Conservation (phyloP, 148 eudicot genomes). For the Rhododendron williamsianum region DNA sequence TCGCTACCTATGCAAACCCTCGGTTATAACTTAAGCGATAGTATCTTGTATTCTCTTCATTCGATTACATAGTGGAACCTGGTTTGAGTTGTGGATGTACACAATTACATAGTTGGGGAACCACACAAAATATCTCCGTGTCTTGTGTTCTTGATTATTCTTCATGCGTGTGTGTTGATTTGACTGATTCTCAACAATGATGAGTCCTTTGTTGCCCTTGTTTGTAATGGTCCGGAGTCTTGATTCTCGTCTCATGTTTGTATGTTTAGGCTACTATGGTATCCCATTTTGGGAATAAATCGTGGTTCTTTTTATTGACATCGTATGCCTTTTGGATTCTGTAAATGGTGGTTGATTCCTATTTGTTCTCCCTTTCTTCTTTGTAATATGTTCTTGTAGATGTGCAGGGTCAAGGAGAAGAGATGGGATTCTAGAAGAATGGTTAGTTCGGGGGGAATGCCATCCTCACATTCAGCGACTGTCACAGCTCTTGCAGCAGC, state of each 20-base stretch:
- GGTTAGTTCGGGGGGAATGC: constrained; percentile 95
- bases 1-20: no score
- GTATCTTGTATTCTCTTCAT: not conserved
- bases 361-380: not conserved
- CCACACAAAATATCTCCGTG: not conserved
- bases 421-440: constrained; percentile 92
- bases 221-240: not conserved
- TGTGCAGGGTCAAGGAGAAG: constrained; percentile 81
- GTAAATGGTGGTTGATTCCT: not conserved
- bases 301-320: not conserved
- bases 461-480: constrained; percentile 93
- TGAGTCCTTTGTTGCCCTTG: not conserved
- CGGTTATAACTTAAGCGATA: not conserved
- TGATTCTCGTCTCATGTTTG: not conserved
- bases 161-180: not conserved
- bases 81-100: not conserved
- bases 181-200: no score
- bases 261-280: not conserved
- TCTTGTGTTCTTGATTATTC: not conserved
- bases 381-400: constrained; percentile 20
- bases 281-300: not conserved
- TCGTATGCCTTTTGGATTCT: not conserved
- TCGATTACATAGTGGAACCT: not conserved
- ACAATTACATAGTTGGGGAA: not conserved
- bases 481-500: constrained; percentile 73